A percentile compares a stretch with the other conserved stretches of the same genome.
phyloP scores from a whole-genome alignment of 1,284 basidiomycete genomes.

The Ceratobasidium sp. region DNA sequence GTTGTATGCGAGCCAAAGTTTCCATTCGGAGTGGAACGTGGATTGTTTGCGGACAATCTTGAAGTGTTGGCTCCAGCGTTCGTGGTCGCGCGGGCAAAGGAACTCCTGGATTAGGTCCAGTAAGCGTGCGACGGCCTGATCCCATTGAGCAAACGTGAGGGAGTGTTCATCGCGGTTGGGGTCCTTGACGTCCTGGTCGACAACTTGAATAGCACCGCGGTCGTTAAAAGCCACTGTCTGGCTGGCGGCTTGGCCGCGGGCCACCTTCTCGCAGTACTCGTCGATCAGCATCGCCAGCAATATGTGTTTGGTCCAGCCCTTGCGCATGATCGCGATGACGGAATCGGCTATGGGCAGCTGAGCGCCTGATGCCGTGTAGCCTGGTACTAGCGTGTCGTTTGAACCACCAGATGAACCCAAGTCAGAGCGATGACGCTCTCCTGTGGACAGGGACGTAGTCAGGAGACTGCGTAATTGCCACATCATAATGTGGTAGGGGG shows the following conservation, averaged over 20 bases:
- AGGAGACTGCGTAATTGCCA: not conserved
- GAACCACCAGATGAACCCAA: not conserved
- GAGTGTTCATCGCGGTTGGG: not conserved
- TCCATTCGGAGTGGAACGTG: not conserved
- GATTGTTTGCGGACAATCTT: not conserved
- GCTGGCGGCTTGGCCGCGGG: not conserved
- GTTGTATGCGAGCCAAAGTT: slow-evolving; percentile 3
- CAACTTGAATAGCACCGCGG: not conserved
- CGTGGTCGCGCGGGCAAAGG: not conserved
- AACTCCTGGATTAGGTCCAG: not conserved
- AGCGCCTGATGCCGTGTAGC: not conserved
- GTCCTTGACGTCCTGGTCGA: not conserved
- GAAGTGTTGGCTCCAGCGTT: not conserved
- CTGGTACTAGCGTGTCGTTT: not conserved
- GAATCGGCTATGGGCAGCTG: not conserved
- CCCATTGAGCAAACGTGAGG: not conserved
- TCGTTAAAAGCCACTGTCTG: not conserved
- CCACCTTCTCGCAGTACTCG: slow-evolving; percentile 26
- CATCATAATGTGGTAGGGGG: not conserved
- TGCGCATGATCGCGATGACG: not conserved
- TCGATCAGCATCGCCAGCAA: slow-evolving; percentile 13
- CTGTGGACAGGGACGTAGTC: not conserved
- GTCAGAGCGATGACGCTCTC: not conserved
- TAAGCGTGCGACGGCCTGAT: not conserved
- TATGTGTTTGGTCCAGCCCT: slow-evolving; percentile 18